A percentile compares a stretch with the other conserved stretches of the same genome.
These are phyloP conservation scores for Paecilomyces variotii DNA, from an alignment of 2,329 filamentous ascomycete species.

Conservation along the genomic window DNA sequence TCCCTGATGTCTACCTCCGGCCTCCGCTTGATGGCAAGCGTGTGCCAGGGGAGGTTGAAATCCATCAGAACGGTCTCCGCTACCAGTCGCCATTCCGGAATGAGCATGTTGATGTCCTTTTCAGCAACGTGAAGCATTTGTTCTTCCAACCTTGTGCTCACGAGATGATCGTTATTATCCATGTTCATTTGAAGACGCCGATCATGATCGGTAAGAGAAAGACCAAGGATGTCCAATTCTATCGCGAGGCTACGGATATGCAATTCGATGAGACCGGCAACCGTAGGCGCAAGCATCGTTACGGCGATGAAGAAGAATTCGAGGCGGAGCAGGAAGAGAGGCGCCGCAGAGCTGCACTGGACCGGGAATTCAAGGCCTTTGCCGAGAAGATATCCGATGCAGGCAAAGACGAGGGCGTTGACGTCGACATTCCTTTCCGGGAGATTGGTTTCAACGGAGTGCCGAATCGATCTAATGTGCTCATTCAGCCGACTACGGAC, in stretches of 20 bases:
- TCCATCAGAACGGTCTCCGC: slow-evolving; percentile 97
- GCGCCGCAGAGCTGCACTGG: slow-evolving; percentile 79
- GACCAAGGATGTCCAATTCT: slow-evolving; percentile 98
- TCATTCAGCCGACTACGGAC: slow-evolving; percentile 92
- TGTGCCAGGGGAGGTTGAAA: slow-evolving; percentile 90
- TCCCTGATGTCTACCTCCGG: slow-evolving; percentile 92
- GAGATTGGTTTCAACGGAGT: slow-evolving; percentile 97
- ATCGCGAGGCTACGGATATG: slow-evolving; percentile 94
- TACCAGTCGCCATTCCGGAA: slow-evolving; percentile 76
- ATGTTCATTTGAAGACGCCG: slow-evolving; percentile 94
- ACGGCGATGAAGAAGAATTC: slow-evolving; percentile 97
- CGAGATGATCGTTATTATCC: slow-evolving; percentile 95
- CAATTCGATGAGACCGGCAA: slow-evolving; percentile 99
- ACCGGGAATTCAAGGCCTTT: slow-evolving; percentile 92
- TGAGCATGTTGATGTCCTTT: slow-evolving; percentile 86
- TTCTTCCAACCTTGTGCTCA: slow-evolving; percentile 98
- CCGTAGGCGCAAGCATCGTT: slow-evolving; percentile 92
- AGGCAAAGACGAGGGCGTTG: slow-evolving; percentile 79
- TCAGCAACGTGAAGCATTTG: slow-evolving; percentile 96
- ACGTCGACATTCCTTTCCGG: slow-evolving; percentile 93
- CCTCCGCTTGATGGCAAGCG: slow-evolving; percentile 95
- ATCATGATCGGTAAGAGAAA: slow-evolving; percentile 99
- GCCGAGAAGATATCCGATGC: slow-evolving; percentile 97
- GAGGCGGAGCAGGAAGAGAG: slow-evolving; percentile 97
- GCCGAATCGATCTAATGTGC: slow-evolving; percentile 88